Conservation (phyloP, 2,329 filamentous ascomycete species). For the Dactylellina cionopaga region DNA sequence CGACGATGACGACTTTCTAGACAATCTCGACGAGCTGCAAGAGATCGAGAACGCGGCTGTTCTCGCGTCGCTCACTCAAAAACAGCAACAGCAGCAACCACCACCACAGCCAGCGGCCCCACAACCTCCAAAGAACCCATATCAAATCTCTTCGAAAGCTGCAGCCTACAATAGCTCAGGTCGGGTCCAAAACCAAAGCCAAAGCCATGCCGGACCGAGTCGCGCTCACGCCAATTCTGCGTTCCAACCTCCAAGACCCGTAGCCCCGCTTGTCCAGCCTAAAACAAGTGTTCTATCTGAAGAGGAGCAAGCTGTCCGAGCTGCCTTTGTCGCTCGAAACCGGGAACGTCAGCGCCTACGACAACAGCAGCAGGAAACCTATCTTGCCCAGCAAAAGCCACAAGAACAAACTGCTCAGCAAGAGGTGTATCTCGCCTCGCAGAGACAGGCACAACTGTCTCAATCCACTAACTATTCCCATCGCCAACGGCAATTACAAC, state of each 20-base stretch:
- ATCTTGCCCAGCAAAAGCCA: constrained; percentile 23
- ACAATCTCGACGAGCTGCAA: constrained; percentile 48
- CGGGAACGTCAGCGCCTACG: constrained; percentile 34
- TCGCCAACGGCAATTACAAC: constrained; percentile 49
- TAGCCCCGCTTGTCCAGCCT: constrained; percentile 1
- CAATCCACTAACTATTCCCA: constrained; percentile 38
- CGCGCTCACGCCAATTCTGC: constrained; percentile 18
- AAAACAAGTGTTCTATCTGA: constrained; percentile 13
- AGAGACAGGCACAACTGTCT: constrained; percentile 33
- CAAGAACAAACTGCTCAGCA: constrained; percentile 8
- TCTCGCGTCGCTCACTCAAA: constrained; percentile 50
- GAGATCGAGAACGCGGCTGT: constrained; percentile 47
- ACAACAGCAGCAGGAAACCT: constrained; percentile 36
- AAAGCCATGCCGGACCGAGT: constrained; percentile 3
- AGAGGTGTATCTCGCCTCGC: constrained; percentile 11
- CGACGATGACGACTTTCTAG: constrained; percentile 42
- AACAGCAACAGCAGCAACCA: constrained; percentile 27
- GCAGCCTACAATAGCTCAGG: constrained; percentile 18
- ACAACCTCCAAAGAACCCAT: constrained; percentile 29
- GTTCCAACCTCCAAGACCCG: constrained; percentile 33
- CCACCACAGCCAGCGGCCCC: neutral
- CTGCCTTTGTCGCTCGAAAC: constrained; percentile 33
- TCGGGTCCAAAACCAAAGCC: constrained; percentile 12
- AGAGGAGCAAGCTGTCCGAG: constrained; percentile 43
- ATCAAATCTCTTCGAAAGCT: constrained; percentile 44